Evolutionary conservation across 2,329 filamentous ascomycete species (phyloP).

Genomic region (Sporothrix brunneoviolacea): DNA sequence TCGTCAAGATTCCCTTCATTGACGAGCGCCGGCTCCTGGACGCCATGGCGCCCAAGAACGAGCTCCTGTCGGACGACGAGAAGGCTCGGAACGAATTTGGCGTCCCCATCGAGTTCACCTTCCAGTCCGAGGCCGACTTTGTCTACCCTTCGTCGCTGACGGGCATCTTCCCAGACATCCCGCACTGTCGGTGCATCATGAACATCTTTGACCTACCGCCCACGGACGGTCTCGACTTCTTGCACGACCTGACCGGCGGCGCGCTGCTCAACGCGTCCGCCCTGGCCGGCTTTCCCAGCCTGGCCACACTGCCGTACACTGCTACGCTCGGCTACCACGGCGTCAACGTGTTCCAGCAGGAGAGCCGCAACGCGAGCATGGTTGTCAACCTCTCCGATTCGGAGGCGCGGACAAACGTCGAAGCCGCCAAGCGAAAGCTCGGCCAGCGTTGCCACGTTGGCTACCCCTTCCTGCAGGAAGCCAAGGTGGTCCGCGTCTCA

Average conservation of each 20-base stretch:
- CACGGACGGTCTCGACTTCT: slow-evolving; percentile 81
- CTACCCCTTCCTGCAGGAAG: slow-evolving; percentile 93
- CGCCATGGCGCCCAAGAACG: slow-evolving; percentile 82
- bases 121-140: slow-evolving; percentile 69
- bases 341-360: slow-evolving; percentile 90
- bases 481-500: slow-evolving; percentile 78
- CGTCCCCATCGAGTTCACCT: slow-evolving; percentile 87
- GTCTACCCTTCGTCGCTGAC: slow-evolving; percentile 81
- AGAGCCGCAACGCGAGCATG: slow-evolving; percentile 95
- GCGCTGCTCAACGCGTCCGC: slow-evolving; percentile 75
- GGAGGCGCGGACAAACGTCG: slow-evolving; percentile 62
- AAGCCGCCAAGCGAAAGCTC: slow-evolving; percentile 69
- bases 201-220: slow-evolving; percentile 94
- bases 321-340: slow-evolving; percentile 80
- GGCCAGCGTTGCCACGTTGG: slow-evolving; percentile 84
- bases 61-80: slow-evolving; percentile 69
- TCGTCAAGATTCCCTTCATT: slow-evolving; percentile 98
- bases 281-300: slow-evolving; percentile 87
- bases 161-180: slow-evolving; percentile 84
- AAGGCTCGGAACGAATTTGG: slow-evolving; percentile 83
- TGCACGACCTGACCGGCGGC: slow-evolving; percentile 75
- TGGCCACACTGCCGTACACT: slow-evolving; percentile 78
- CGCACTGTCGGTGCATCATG: slow-evolving; percentile 82
- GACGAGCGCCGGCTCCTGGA: slow-evolving; percentile 78
- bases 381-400: slow-evolving; percentile 76